These are phyloP conservation scores for Pezicula neosporulosa DNA, from an alignment of 2,329 filamentous ascomycete genomes.

Conservation along the genomic window DNA sequence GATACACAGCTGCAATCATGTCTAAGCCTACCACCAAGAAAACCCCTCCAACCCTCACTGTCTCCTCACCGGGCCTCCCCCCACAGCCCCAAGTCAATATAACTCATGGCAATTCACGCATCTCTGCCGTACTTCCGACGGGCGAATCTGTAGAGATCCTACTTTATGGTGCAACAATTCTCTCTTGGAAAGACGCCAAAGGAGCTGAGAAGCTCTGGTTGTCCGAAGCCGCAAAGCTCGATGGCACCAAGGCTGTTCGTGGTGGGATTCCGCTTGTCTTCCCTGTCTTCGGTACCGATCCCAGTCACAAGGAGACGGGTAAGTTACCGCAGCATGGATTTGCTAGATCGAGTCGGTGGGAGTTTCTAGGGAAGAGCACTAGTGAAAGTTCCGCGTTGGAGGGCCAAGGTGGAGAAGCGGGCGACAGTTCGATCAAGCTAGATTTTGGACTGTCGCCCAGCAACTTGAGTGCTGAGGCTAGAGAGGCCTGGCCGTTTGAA, in stretches of 20 bases:
- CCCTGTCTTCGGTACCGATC: slow-evolving; percentile 84
- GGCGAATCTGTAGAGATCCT: slow-evolving; percentile 84
- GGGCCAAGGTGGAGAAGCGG: slow-evolving; percentile 28
- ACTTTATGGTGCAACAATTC: slow-evolving; percentile 88
- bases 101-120: slow-evolving; percentile 64
- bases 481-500: slow-evolving; percentile 76
- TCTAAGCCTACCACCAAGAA: slow-evolving; percentile 1
- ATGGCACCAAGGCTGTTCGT: slow-evolving; percentile 85
- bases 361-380: slow-evolving; percentile 87
- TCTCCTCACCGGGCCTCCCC: slow-evolving; percentile 58
- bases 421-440: slow-evolving; percentile 76
- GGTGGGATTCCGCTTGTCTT: slow-evolving; percentile 93
- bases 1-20: background rate
- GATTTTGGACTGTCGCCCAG: slow-evolving; percentile 86
- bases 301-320: slow-evolving; percentile 72
- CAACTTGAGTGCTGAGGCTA: slow-evolving; percentile 65
- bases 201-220: slow-evolving; percentile 84
- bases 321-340: slow-evolving; percentile 91
- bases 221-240: slow-evolving; percentile 74
- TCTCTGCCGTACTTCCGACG: slow-evolving; percentile 77
- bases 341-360: slow-evolving; percentile 85
- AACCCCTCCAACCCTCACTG: slow-evolving; percentile 1
- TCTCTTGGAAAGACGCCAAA: slow-evolving; percentile 83
- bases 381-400: slow-evolving; percentile 47
- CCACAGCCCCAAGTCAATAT: slow-evolving; percentile 76